Evolutionary conservation across 768 basidiomycete species (phyloP).

Genomic region (Podaxis mareebaensis): DNA sequence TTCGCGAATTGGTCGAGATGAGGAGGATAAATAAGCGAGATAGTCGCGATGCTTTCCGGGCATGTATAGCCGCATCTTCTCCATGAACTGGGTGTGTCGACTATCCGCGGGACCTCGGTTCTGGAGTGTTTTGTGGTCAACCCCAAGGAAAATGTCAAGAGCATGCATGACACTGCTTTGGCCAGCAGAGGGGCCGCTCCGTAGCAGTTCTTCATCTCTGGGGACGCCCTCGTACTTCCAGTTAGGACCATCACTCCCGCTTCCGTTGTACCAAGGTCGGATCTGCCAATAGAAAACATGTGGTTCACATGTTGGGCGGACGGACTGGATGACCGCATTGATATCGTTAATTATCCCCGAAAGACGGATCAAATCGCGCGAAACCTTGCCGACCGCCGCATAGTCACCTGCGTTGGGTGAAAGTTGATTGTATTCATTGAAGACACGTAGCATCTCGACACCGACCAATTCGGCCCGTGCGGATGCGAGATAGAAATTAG

Average conservation of each 20-base stretch:
- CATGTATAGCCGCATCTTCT: constrained; percentile 94
- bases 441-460: constrained; percentile 81
- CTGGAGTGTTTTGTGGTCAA: constrained; percentile 82
- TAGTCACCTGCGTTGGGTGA: constrained; percentile 62
- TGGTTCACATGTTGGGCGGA: constrained; percentile 77
- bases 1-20: constrained; percentile 62
- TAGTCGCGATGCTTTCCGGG: constrained; percentile 89
- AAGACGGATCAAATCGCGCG: constrained; percentile 70
- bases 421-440: constrained; percentile 83
- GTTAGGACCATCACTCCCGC: constrained; percentile 56
- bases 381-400: constrained; percentile 64
- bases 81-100: constrained; percentile 82
- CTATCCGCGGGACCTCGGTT: constrained; percentile 59
- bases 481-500: constrained; percentile 83
- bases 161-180: constrained; percentile 92
- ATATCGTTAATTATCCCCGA: constrained; percentile 73
- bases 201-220: constrained; percentile 56
- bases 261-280: constrained; percentile 93
- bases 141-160: constrained; percentile 81
- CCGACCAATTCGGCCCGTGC: constrained; percentile 86
- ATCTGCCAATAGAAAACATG: constrained; percentile 87
- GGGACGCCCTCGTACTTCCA: constrained; percentile 85
- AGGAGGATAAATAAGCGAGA: constrained; percentile 62
- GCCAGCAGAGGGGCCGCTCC: constrained; percentile 90
- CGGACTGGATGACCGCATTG: constrained; percentile 63